Percentiles rank a stretch among this genome's conserved stretches.
Evolutionary conservation across 129 eudicot genomes (phyloP).

Genomic region (Lonicera japonica): DNA sequence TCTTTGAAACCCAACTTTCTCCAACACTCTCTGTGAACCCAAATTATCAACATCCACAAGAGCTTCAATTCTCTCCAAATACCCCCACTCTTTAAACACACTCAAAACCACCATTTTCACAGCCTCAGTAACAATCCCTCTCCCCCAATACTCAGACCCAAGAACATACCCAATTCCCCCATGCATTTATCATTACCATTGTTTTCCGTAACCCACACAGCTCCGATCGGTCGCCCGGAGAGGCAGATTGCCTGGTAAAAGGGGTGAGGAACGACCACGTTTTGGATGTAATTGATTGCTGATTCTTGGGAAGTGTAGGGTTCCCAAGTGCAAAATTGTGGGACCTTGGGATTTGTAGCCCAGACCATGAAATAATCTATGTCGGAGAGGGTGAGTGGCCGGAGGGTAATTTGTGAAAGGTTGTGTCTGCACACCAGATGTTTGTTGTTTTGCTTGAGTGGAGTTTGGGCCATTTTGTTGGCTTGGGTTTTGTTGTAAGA

Average conservation of each 20-base stretch:
- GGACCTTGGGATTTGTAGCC: constrained; percentile 34
- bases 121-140: constrained; percentile 38
- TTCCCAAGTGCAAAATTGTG: constrained; percentile 23
- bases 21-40: constrained; percentile 42
- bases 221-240: constrained; percentile 19
- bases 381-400: constrained; percentile 20
- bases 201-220: constrained; percentile 16
- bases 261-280: constrained; percentile 31
- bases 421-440: no score
- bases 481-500: no score
- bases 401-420: constrained; percentile 11
- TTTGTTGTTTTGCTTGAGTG: no score
- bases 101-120: constrained; percentile 23
- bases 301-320: constrained; percentile 32
- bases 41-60: constrained; percentile 29
- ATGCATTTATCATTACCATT: constrained; percentile 13
- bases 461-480: no score
- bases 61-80: constrained; percentile 40
- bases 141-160: constrained; percentile 31
- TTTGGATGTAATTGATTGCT: constrained; percentile 19
- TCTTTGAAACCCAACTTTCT: constrained; percentile 36
- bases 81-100: constrained; percentile 32
- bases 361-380: constrained; percentile 39
- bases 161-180: constrained; percentile 41
- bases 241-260: constrained; percentile 24